Evolutionary conservation across 2,329 filamentous ascomycete genomes (phyloP), one percentile per base, ranked within the genome.

Genomic region (Lasiodiplodia gonubiensis): DNA sequence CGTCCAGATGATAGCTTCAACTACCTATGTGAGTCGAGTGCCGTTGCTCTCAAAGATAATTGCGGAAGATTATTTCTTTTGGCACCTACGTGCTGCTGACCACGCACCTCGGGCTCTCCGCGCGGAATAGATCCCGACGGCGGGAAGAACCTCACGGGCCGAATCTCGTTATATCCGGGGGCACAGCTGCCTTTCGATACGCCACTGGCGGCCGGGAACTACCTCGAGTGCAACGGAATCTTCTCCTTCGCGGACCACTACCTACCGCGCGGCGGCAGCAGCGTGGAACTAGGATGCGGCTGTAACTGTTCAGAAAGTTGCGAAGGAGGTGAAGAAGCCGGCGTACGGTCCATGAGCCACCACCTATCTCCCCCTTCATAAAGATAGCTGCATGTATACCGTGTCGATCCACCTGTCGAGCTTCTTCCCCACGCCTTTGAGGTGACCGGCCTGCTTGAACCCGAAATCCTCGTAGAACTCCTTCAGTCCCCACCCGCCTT

Each of bases 381-480:
- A 61, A 46, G 64, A 51, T 30, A 72, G 67, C 66, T 73, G 73
- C 35, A 75, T 60, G 57, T 71, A 74, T n/a, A 66, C 67, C n/a
- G 68, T 71, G 60, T 75, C 70, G 48, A 74, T 70, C 71, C 76
- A 79, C 57, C 72, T 69, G 8, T 75, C 77, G 66, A 74, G 75
- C 68, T 82, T 82, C 64, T 72, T 75, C 4, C 79, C 80, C 25
- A 80, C 76, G 5, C 74, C 74, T 52, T 78, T 74, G 68, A 82
- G 68, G 61, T 78, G 74, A 23, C 79, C 80, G 2, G 75, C 72
- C 67, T 80, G 73, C 30, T 76, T 71, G 70, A 81, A 81, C 0
- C 80, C 79, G 67, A 76, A 74, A 55, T 73, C 70, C n/a, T 74
- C 66, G 67, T 80, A 82, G 75, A 77, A 81, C 57, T 75, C 74